Evolutionary conservation across 768 basidiomycete genomes (phyloP).

Genomic region (Arthromyces matolae): DNA sequence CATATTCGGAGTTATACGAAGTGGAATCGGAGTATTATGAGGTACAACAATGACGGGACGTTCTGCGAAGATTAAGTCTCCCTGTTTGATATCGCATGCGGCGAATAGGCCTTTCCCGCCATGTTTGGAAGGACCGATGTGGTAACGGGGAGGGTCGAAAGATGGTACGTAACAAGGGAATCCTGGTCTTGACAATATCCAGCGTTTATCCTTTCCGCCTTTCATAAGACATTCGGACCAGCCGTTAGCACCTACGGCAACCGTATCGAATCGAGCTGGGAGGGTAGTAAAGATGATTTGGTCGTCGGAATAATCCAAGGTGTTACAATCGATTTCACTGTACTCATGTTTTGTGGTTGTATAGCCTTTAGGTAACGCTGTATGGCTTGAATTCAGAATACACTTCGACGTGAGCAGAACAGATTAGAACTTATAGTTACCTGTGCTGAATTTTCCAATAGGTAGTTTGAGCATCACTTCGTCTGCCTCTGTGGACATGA

Average conservation of each 20-base stretch:
- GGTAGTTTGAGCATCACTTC: not conserved
- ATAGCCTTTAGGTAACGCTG: not conserved
- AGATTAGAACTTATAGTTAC: not conserved
- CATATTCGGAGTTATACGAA: not conserved
- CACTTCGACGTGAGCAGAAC: not conserved
- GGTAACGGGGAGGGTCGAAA: not conserved
- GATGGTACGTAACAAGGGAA: not conserved
- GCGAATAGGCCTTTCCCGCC: constrained; percentile 33
- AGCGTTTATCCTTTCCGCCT: not conserved
- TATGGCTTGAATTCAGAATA: not conserved
- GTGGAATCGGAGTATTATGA: too few species aligned
- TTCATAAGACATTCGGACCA: not conserved
- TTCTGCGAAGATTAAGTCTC: too few species aligned
- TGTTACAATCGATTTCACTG: too few species aligned
- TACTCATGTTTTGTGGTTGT: not conserved
- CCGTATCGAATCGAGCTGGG: not conserved
- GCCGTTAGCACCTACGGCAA: not conserved
- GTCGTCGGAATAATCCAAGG: not conserved
- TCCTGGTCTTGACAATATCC: not conserved
- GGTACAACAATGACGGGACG: too few species aligned
- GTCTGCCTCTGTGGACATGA: not conserved
- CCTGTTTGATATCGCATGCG: too few species aligned
- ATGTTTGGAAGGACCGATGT: not conserved
- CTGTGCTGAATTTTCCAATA: not conserved
- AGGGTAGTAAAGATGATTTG: not conserved